Evolutionary conservation across 2,329 filamentous ascomycete species (phyloP), one percentile per base, ranked within the genome.

Genomic region (Verticillium tricorpus): DNA sequence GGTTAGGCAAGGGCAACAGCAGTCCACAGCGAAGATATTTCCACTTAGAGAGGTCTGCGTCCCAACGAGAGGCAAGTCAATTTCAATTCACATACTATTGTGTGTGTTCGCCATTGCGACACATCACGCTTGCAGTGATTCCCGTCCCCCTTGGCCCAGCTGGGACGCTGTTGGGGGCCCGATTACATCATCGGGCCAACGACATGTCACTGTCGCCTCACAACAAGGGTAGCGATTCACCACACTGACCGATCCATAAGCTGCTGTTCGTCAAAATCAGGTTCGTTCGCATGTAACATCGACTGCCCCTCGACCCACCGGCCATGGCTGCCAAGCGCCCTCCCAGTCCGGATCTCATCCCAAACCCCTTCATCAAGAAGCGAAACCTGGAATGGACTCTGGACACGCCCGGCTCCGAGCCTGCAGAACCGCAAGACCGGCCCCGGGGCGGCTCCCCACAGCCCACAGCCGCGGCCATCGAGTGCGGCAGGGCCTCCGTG

Each of bases 291-390:
- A 28, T 28, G 28, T 28, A 28, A 5, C 28, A 28, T 28, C 28
- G 28, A 5, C 28, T 28, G 28, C 28, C 28, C 28, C 28, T 28
- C 28, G 28, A 5, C 5, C 34, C 34, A 35, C 34, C 34, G 34
- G 34, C 5, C 37, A 73, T 74, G 71, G 61, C 67, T 11, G 58
- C 62, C 9, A 78, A 78, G 60, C 70, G 73, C 22, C 68, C 66
- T 22, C 61, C 62, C 31, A 74, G 72, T 60, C 72, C 73, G 2
- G 64, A 68, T 25, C 67, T 81, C 58, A 76, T 81, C 9, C 64
- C 74, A 2, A 82, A 81, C 58, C 78, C 80, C 0, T 78, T 80
- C 62, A 75, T 81, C 64, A 82, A 82, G 68, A 79, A 76, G 64
- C 71, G 72, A 25, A 82, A 82, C 63, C 71, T 80, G 6, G 65